These are phyloP conservation scores for Corylus heterophylla DNA, from an alignment of 306 rosid genomes.

Conservation along the genomic window DNA sequence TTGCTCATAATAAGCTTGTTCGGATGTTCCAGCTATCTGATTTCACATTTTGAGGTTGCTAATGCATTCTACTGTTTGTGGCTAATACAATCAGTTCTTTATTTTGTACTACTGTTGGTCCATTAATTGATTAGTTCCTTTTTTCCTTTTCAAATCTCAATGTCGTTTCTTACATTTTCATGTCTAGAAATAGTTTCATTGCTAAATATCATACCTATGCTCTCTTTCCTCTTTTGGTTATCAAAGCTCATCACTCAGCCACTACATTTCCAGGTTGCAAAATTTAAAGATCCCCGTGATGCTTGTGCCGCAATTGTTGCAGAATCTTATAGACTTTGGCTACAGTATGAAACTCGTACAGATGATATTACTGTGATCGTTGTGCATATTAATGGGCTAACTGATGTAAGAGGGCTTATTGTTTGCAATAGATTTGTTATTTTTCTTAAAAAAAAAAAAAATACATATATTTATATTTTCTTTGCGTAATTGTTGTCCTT, in stretches of 20 bases:
- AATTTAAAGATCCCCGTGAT: constrained; percentile 92
- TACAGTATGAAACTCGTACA: constrained; percentile 97
- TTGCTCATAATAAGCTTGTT: not conserved
- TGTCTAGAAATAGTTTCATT: not conserved
- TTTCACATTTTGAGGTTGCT: not conserved
- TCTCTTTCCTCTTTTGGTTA: not conserved
- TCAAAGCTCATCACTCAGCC: constrained; percentile 18
- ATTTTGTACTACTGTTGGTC: not conserved
- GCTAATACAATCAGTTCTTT: not conserved
- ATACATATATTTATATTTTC: not conserved
- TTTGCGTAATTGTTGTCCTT: not conserved
- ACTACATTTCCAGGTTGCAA: constrained; percentile 64
- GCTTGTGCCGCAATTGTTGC: constrained; percentile 99
- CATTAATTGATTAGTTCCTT: not conserved
- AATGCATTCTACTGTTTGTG: not conserved
- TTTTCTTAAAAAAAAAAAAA: not conserved
- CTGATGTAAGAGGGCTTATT: constrained; percentile 54
- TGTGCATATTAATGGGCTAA: constrained; percentile 87
- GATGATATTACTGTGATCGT: constrained; percentile 96
- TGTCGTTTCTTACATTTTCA: not conserved
- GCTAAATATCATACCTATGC: not conserved
- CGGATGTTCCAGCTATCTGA: not conserved
- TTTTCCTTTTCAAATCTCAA: not conserved
- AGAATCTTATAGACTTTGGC: constrained; percentile 96
- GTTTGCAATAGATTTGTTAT: not conserved